These are phyloP conservation scores for Tinospora cordifolia DNA, from an alignment of 164 flowering plant species.

Conservation along the genomic window DNA sequence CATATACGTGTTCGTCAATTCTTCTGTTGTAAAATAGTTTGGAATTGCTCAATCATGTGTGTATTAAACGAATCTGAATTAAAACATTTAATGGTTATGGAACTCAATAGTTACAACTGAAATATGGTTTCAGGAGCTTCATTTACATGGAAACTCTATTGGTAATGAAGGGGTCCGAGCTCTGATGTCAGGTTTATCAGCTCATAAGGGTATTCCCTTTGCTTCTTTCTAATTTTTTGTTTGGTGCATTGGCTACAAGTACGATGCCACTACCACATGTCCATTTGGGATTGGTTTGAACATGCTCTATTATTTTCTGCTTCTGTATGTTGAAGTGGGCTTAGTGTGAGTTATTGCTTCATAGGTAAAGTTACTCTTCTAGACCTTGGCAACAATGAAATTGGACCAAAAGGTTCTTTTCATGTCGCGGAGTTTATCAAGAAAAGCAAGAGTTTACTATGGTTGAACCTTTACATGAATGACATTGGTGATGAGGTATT, in stretches of 20 bases:
- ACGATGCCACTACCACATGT: conserved; percentile 4
- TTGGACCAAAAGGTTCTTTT: conserved; percentile 72
- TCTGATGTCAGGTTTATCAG: conserved; percentile 63
- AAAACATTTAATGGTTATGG: conserved; percentile 1
- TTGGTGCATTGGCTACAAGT: background rate
- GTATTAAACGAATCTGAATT: background rate
- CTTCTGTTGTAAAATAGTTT: background rate
- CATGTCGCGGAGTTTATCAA: conserved; percentile 80
- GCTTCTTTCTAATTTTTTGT: background rate
- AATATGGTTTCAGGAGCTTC: conserved; percentile 56
- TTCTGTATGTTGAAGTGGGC: conserved; percentile 3
- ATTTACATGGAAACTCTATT: conserved; percentile 83
- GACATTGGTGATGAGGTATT: conserved; percentile 94
- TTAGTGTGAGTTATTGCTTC: conserved; percentile 14
- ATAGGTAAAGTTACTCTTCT: conserved; percentile 58
- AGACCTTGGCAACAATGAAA: conserved; percentile 80
- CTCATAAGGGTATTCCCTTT: conserved; percentile 52
- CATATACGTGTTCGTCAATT: background rate
- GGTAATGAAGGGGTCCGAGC: conserved; percentile 92
- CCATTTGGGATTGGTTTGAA: background rate
- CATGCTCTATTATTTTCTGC: background rate
- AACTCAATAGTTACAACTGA: background rate
- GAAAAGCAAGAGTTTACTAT: conserved; percentile 65
- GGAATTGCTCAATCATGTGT: background rate
- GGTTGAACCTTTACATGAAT: conserved; percentile 89